Percentiles rank a stretch among this genome's conserved stretches.
Conservation (phyloP, 1,139 yeast species). For the Suhomyces anneliseae region DNA sequence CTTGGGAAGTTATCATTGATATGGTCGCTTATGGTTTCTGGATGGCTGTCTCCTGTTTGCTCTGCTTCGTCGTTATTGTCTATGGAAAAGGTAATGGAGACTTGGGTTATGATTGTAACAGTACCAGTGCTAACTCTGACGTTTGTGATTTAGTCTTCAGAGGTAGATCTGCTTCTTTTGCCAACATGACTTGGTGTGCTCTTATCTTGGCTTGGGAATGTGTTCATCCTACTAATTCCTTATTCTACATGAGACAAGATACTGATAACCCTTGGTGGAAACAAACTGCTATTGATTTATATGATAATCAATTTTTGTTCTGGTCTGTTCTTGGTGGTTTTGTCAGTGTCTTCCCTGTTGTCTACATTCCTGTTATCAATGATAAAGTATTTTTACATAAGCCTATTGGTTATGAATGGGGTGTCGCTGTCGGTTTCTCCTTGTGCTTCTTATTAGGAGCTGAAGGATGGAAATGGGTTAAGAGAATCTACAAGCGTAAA, state of each 20-base stretch:
- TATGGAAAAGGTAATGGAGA: constrained; percentile 33
- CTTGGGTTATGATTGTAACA: constrained; percentile 31
- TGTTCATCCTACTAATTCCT: constrained; percentile 24
- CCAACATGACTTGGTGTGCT: constrained; percentile 33
- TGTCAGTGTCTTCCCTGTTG: constrained; percentile 27
- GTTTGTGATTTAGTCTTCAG: constrained; percentile 25
- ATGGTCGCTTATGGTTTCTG: constrained; percentile 36
- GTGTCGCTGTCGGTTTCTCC: constrained; percentile 24
- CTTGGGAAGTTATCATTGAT: constrained; percentile 33
- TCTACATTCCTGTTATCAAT: constrained; percentile 31
- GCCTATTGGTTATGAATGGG: constrained; percentile 31
- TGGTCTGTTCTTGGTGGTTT: constrained; percentile 28
- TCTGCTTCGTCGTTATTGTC: constrained; percentile 31
- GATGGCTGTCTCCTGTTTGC: constrained; percentile 38
- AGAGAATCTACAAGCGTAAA: constrained; percentile 22
- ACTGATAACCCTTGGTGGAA: constrained; percentile 29
- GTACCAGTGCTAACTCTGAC: constrained; percentile 12
- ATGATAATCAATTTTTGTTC: constrained; percentile 27
- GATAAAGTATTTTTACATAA: constrained; percentile 28
- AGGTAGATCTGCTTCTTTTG: constrained; percentile 29
- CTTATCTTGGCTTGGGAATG: constrained; percentile 32
- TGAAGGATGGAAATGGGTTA: constrained; percentile 29
- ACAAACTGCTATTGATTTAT: constrained; percentile 25
- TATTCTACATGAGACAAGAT: constrained; percentile 28
- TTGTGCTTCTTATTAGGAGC: constrained; percentile 23